Base-by-base conservation (phyloP, 2,329 filamentous ascomycete genomes). In the Cladosporium sp. region DNA sequence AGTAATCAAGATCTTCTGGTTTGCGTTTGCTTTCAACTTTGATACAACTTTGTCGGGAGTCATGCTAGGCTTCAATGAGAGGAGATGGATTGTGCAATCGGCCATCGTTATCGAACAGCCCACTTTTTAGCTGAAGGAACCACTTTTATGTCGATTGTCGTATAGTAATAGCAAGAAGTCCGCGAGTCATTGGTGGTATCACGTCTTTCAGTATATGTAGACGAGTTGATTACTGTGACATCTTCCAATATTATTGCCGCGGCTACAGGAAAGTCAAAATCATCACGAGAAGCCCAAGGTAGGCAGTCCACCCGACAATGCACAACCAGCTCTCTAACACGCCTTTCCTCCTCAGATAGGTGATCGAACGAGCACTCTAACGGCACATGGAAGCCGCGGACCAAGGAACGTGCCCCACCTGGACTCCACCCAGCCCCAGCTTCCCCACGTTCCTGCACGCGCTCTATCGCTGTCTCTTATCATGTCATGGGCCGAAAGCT, bases 401-500 rank as follows among this genome's bases (percentile, higher is more conserved):
- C 21, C n/a, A n/a, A 36, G 34, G 34, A 36, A 36, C 34, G 34
- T 36, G 34, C 34, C 34, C 34, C 12, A n/a, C 34, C 14, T 36
- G 4, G 36, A 41, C 36, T 26, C 26, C 26, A 38, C 34, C 58
- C 38, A 61, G 41, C 47, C 18, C 36, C 28, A 61, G 38, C 58
- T 60, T 60, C 58, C 41, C 58, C 58, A 60, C 58, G 58, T 51
- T 51, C 41, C 41, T 30, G 38, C 26, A n/a, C 28, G 34, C 34
- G 34, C 41, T 47, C 41, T 47, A 47, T 47, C 41, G 41, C 41
- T 47, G 5, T 21, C 8, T 44, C 59, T 62, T 62, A 62, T 62
- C 59, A 47, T 49, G 26, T 49, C 58, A 41, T 51, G 59, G 47
- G 59, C 59, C 59, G 59, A 62, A 32, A 62, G 59, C 59, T 62